Conservation (phyloP, 495 filamentous ascomycete genomes). For the Cryomyces minteri region DNA sequence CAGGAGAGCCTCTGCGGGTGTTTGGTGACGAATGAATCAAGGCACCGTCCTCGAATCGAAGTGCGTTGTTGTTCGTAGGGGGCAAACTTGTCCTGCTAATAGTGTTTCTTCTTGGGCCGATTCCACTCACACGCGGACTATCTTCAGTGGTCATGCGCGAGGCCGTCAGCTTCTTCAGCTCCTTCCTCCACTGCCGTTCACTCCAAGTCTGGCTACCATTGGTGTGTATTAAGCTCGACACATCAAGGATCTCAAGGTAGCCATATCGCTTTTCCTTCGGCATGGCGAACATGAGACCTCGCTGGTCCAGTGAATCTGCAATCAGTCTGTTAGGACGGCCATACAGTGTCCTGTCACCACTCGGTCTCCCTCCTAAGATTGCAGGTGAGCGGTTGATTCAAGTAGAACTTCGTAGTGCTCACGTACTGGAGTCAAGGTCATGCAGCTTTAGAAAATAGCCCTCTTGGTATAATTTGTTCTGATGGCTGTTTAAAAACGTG, state of each 20-base stretch:
- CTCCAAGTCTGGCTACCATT: conserved; percentile 63
- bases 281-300: conserved; percentile 97
- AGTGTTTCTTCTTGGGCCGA: conserved; percentile 28
- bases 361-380: conserved; percentile 60
- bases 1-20: conserved; percentile 15
- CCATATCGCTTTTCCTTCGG: conserved; percentile 75
- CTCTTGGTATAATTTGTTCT: conserved; percentile 92
- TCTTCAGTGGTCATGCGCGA: conserved; percentile 47
- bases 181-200: conserved; percentile 77
- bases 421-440: conserved; percentile 76
- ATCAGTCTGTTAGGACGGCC: conserved; percentile 76
- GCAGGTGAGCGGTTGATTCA: conserved; percentile 10
- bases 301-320: conserved; percentile 66
- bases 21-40: conserved; percentile 34
- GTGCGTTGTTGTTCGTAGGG: conserved; percentile 13
- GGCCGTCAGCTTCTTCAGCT: conserved; percentile 80
- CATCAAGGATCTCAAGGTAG: conserved; percentile 78
- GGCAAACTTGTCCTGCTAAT: conserved; percentile 48
- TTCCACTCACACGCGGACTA: conserved; percentile 38
- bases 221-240: conserved; percentile 56
- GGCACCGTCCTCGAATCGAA: conserved; percentile 48
- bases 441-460: conserved; percentile 94
- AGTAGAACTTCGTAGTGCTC: neutral
- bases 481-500: conserved; percentile 82
- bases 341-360: conserved; percentile 71